Conservation (phyloP, 106 monocot genomes). For the Dioscorea zingiberensis region DNA sequence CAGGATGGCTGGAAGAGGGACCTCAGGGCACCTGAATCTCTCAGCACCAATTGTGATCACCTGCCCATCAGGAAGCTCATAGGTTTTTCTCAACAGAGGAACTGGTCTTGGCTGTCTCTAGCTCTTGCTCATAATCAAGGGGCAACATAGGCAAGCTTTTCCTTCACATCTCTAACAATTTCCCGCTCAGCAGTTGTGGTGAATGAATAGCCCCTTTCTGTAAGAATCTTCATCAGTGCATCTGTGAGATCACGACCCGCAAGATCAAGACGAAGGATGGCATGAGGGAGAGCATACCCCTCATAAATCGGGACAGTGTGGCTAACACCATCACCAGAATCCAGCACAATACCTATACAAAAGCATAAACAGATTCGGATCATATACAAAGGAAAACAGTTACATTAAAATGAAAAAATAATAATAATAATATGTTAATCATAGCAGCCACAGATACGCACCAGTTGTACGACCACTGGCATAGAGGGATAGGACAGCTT, state of each 20-base stretch:
- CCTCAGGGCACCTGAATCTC: constrained; percentile 30
- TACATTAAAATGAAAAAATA: too few relatives aligned
- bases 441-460: not conserved
- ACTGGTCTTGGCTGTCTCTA: constrained; percentile 17
- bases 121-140: constrained; percentile 29
- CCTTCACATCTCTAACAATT: constrained; percentile 28
- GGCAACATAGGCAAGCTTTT: constrained; percentile 30
- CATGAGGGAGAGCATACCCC: constrained; percentile 25
- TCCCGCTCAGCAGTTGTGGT: constrained; percentile 27
- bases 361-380: not conserved
- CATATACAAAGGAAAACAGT: not conserved
- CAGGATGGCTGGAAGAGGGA: constrained; percentile 32
- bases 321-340: constrained; percentile 33
- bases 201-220: constrained; percentile 29
- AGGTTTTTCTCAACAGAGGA: constrained; percentile 23
- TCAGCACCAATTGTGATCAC: constrained; percentile 26
- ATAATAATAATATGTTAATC: not conserved
- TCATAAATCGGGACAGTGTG: constrained; percentile 28
- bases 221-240: constrained; percentile 24
- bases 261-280: constrained; percentile 26
- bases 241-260: constrained; percentile 28
- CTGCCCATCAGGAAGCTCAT: constrained; percentile 26
- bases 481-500: constrained; percentile 26
- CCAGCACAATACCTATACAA: constrained; percentile 23
- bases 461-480: constrained; percentile 30